Conservation (phyloP, 2,329 filamentous ascomycete genomes). For the Penicillium brasilianum region DNA sequence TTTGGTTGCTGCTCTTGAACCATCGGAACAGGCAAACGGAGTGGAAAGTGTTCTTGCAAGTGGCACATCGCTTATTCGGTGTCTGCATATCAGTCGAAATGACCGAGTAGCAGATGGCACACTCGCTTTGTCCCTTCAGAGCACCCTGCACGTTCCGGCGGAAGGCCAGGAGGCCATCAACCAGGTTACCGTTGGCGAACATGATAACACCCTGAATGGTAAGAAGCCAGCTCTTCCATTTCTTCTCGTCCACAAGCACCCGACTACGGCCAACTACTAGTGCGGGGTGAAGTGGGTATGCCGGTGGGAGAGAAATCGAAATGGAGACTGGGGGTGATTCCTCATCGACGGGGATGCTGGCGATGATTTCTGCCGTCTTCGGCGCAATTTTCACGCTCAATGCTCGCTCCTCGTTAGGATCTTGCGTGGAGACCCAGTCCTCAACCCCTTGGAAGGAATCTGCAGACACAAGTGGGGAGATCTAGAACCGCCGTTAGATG, state of each 20-base stretch:
- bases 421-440: conserved; percentile 50
- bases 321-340: conserved; percentile 80
- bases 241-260: conserved; percentile 85
- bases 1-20: conserved; percentile 93
- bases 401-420: conserved; percentile 56
- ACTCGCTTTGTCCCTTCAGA: conserved; percentile 91
- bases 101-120: conserved; percentile 95
- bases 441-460: conserved; percentile 47
- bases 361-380: conserved; percentile 75
- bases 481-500: conserved; percentile 34
- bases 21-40: conserved; percentile 89
- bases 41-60: conserved; percentile 95
- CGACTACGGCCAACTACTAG: conserved; percentile 77
- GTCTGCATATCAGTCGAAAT: conserved; percentile 86
- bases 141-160: conserved; percentile 84
- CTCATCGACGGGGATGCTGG: conserved; percentile 87
- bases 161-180: conserved; percentile 85
- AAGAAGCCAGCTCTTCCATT: conserved; percentile 90
- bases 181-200: conserved; percentile 85
- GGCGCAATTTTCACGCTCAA: conserved; percentile 73
- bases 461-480: conserved; percentile 49
- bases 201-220: conserved; percentile 91
- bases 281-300: conserved; percentile 82
- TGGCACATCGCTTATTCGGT: conserved; percentile 88
- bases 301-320: conserved; percentile 76